phyloP scores from a whole-genome alignment of 768 basidiomycete genomes.

The Candolleomyces aberdarensis region DNA sequence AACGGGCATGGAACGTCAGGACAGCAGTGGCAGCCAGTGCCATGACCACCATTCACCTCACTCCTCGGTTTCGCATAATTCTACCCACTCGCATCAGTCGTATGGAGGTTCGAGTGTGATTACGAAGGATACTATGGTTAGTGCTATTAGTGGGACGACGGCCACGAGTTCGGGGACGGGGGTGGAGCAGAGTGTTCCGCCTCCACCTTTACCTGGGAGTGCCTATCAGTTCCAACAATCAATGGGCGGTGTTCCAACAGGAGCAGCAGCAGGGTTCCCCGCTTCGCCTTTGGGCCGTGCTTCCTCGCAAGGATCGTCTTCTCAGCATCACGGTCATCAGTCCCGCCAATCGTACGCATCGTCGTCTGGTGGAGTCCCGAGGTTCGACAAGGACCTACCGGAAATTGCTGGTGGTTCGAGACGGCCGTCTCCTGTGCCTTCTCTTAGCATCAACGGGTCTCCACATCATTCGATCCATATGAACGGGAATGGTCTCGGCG shows the following conservation, averaged over 20 bases:
- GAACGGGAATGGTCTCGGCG: not conserved
- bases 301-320: not conserved
- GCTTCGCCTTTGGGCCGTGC: no score
- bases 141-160: slow-evolving; percentile 2
- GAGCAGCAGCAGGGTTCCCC: no score
- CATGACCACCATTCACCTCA: not conserved
- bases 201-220: not conserved
- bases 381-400: slow-evolving; percentile 2
- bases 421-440: not conserved
- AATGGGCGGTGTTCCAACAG: no score
- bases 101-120: slow-evolving; percentile 1
- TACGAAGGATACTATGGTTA: not conserved
- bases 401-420: not conserved
- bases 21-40: not conserved
- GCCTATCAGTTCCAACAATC: not conserved
- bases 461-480: not conserved
- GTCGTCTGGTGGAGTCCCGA: not conserved
- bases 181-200: not conserved
- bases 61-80: not conserved
- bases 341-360: not conserved
- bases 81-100: not conserved
- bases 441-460: slow-evolving; percentile 3
- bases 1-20: not conserved
- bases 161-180: not conserved
- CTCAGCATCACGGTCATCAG: not conserved